Percentiles rank a stretch among this genome's conserved stretches.
Conservation (phyloP, 257 asterid genomes). For the Scutellaria baicalensis region DNA sequence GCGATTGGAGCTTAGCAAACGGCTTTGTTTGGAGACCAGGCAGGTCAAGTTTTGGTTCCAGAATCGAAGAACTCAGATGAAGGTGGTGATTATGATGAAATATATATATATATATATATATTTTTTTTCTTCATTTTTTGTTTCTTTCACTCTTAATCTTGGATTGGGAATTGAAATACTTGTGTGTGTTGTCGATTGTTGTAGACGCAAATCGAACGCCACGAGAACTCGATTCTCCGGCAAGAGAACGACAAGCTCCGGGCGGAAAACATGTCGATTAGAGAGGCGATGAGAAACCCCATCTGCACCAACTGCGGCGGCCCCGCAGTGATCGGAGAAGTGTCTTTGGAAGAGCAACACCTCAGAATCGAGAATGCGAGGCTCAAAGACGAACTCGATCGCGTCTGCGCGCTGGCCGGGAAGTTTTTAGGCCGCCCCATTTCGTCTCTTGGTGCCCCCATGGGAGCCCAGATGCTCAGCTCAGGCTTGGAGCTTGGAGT, state of each 20-base stretch:
- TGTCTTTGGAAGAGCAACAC: conserved; percentile 56
- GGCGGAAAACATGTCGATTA: conserved; percentile 46
- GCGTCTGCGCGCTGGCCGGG: conserved; percentile 40
- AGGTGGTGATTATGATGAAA: conserved; percentile 30
- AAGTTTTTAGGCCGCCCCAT: conserved; percentile 48
- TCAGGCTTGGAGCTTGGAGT: conserved; percentile 78
- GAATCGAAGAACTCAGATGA: conserved; percentile 92
- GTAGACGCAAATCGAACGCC: conserved; percentile 58
- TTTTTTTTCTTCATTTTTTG: neutral
- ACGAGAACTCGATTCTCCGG: conserved; percentile 44
- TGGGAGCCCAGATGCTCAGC: conserved; percentile 29
- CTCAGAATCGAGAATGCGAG: conserved; percentile 51
- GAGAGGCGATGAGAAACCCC: conserved; percentile 53
- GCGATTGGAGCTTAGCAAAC: conserved; percentile 78
- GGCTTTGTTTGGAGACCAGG: conserved; percentile 71
- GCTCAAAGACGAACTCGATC: conserved; percentile 56
- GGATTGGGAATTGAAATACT: neutral
- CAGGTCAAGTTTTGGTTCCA: conserved; percentile 98
- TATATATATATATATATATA: no score
- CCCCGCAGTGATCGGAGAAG: conserved; percentile 47
- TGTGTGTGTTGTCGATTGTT: no score
- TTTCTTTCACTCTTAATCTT: neutral
- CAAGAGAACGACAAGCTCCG: conserved; percentile 61
- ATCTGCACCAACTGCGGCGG: conserved; percentile 62
- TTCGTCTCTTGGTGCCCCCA: conserved; percentile 14